Conservation (phyloP, 2,329 filamentous ascomycete species). For the Davidsoniella eucalypti region DNA sequence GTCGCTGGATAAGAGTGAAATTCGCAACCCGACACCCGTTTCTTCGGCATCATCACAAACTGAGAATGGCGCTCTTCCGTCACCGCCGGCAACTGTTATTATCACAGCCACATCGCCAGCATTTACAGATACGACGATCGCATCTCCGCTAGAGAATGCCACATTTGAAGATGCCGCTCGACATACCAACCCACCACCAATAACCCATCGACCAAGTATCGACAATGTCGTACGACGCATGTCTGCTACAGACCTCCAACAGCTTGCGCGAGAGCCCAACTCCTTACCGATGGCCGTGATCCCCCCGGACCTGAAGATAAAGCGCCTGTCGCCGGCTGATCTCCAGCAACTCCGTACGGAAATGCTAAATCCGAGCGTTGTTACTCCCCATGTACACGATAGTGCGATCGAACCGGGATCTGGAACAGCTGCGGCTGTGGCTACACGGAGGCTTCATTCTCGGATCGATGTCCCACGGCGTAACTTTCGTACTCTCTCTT, state of each 20-base stretch:
- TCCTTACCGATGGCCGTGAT: constrained; percentile 34
- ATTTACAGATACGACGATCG: not conserved
- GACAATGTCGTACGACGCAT: constrained; percentile 33
- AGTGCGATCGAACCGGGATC: not conserved
- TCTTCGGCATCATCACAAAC: not conserved
- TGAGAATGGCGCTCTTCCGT: not conserved
- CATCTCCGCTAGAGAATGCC: too few species aligned
- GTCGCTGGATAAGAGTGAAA: not conserved
- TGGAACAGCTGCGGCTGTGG: not conserved
- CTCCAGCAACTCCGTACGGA: constrained; percentile 18
- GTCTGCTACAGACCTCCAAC: constrained; percentile 41
- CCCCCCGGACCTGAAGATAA: constrained; percentile 20
- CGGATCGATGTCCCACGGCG: constrained; percentile 3
- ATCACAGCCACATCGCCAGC: not conserved
- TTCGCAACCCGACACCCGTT: not conserved
- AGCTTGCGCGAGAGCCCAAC: constrained; percentile 38
- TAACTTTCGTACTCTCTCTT: constrained; percentile 8
- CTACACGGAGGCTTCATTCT: not conserved
- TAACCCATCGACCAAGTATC: too few species aligned
- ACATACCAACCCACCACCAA: constrained; percentile 12
- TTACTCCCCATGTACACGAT: not conserved
- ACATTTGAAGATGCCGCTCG: too few species aligned
- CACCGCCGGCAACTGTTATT: not conserved
- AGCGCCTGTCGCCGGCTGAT: constrained; percentile 9
- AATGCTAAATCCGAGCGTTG: constrained; percentile 12